Conservation (phyloP, 2,329 filamentous ascomycete species). For the Fusarium newnesense region DNA sequence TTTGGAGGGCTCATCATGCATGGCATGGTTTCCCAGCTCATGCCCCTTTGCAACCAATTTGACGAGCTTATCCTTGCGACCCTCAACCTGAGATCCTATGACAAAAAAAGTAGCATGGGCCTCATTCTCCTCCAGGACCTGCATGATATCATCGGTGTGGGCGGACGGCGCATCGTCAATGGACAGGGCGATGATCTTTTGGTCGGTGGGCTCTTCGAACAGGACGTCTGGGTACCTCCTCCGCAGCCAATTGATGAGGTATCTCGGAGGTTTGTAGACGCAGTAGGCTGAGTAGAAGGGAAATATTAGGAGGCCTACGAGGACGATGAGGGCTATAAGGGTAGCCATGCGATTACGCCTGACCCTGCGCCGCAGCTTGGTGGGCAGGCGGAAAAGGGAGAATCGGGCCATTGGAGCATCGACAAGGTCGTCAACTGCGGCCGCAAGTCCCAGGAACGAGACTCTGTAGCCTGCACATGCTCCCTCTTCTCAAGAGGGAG, state of each 20-base stretch:
- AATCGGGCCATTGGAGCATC: slow-evolving; percentile 51
- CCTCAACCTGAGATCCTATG: slow-evolving; percentile 79
- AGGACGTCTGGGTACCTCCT: slow-evolving; percentile 81
- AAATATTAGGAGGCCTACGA: slow-evolving; percentile 50
- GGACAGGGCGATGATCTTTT: slow-evolving; percentile 81
- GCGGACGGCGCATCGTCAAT: slow-evolving; percentile 87
- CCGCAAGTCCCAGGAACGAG: slow-evolving; percentile 37
- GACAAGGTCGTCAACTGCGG: slow-evolving; percentile 26
- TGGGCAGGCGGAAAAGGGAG: slow-evolving; percentile 64
- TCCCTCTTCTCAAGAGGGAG: slow-evolving; percentile 15
- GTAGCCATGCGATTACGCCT: slow-evolving; percentile 69
- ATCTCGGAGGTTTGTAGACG: slow-evolving; percentile 83
- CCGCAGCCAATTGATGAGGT: slow-evolving; percentile 76
- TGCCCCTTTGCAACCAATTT: slow-evolving; percentile 70
- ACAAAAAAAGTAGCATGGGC: slow-evolving; percentile 89
- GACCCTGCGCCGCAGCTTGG: slow-evolving; percentile 66
- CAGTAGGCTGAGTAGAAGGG: slow-evolving; percentile 66
- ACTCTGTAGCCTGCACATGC: slow-evolving; percentile 39
- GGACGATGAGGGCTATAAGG: slow-evolving; percentile 54
- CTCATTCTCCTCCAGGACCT: slow-evolving; percentile 71
- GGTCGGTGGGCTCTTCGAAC: slow-evolving; percentile 70
- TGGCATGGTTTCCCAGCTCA: slow-evolving; percentile 88
- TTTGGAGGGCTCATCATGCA: slow-evolving; percentile 83
- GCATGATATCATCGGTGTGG: slow-evolving; percentile 76
- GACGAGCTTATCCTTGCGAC: slow-evolving; percentile 63